A percentile compares a stretch with the other conserved stretches of the same genome.
Conservation (phyloP, 768 basidiomycete species). For the Amanita phalloides region DNA sequence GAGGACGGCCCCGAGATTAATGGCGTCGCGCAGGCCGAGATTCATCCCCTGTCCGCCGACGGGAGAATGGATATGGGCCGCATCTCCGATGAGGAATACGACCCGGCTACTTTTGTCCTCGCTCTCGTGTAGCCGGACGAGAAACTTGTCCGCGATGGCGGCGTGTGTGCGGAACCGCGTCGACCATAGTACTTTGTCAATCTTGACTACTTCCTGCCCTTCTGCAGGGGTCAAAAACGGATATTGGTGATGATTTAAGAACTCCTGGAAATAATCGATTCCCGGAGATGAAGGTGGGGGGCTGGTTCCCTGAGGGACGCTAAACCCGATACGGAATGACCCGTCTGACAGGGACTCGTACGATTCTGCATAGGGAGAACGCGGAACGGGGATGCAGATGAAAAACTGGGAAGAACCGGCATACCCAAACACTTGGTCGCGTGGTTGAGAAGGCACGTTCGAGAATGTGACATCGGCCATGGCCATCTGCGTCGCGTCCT, state of each 20-base stretch:
- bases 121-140: conserved; percentile 12
- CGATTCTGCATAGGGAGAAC: conserved; percentile 10
- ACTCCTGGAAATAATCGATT: conserved; percentile 30
- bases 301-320: conserved; percentile 23
- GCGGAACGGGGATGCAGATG: conserved; percentile 26
- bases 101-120: background rate
- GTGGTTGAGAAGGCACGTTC: conserved; percentile 12
- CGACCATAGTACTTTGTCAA: conserved; percentile 31
- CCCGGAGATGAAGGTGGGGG: conserved; percentile 25
- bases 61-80: conserved; percentile 44
- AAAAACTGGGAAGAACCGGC: conserved; percentile 21
- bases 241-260: conserved; percentile 31
- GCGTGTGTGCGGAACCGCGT: conserved; percentile 35
- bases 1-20: conserved; percentile 31
- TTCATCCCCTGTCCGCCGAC: conserved; percentile 51
- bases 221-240: conserved; percentile 18
- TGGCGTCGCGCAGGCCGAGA: conserved; percentile 40
- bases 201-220: conserved; percentile 20
- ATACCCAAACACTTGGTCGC: conserved; percentile 12
- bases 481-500: conserved; percentile 26
- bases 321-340: conserved; percentile 30
- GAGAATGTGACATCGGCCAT: conserved; percentile 36
- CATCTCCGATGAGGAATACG: conserved; percentile 15
- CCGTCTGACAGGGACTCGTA: conserved; percentile 5
- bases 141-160: conserved; percentile 29